phyloP scores from a whole-genome alignment of 2,329 filamentous ascomycete species.

The Trichoderma arundinaceum region DNA sequence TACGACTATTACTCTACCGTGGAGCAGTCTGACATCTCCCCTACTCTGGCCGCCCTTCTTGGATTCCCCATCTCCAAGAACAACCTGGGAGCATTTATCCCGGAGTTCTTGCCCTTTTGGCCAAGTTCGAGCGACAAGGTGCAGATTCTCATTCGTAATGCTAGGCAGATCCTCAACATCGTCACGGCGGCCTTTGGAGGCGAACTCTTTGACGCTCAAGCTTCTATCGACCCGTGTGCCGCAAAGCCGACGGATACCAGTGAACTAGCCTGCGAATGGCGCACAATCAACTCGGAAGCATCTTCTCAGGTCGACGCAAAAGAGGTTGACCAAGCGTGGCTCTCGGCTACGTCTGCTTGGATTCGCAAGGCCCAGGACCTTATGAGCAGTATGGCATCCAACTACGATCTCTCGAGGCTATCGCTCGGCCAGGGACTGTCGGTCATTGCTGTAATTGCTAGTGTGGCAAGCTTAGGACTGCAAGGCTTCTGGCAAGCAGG shows the following conservation, averaged over 20 bases:
- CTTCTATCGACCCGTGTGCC: conserved; percentile 47
- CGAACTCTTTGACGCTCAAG: conserved; percentile 49
- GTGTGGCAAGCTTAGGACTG: conserved; percentile 30
- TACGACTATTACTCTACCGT: conserved; percentile 84
- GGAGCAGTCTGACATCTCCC: conserved; percentile 94
- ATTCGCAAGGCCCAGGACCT: conserved; percentile 73
- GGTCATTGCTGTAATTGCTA: conserved; percentile 40
- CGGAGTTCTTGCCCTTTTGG: conserved; percentile 81
- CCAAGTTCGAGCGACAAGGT: conserved; percentile 56
- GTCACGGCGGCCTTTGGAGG: conserved; percentile 72
- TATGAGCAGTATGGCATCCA: conserved; percentile 89
- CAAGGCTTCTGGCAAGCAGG: conserved; percentile 32
- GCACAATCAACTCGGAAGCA: conserved; percentile 40
- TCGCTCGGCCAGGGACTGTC: conserved; percentile 51
- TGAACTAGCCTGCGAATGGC: conserved; percentile 73
- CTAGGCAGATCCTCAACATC: conserved; percentile 78
- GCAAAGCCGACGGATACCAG: conserved; percentile 52
- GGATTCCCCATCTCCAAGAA: conserved; percentile 90
- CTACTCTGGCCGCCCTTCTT: conserved; percentile 83
- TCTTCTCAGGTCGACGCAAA: conserved; percentile 34
- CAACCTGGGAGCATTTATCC: conserved; percentile 85
- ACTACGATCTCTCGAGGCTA: conserved; percentile 78
- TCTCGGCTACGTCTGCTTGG: conserved; percentile 62
- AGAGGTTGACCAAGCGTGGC: conserved; percentile 48
- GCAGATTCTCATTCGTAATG: conserved; percentile 77